Evolutionary conservation across 2,329 filamentous ascomycete genomes (phyloP), one percentile per base, ranked within the genome.

Genomic region (Scleromitrula shiraiana): DNA sequence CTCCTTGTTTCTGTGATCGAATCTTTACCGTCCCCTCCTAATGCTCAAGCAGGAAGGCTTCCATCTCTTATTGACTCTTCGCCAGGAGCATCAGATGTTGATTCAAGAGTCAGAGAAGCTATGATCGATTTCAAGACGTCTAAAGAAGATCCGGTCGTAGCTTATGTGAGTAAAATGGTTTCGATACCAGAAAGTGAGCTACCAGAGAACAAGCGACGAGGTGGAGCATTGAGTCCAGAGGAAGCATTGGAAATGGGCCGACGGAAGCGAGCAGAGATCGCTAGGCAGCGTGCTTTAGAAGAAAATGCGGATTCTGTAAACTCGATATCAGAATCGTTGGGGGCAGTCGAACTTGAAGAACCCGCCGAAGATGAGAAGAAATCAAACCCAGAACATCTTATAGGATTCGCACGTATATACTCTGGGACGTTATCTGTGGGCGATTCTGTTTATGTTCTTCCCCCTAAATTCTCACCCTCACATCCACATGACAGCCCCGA

Each of bases 81-180:
- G 0, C 91, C 93, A 1, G 91, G 88, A 0, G 75, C 82, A 3
- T 76, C 80, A 2, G 74, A 80, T 57, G 81, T 97, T 38, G 80
- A 86, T 45, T 68, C 77, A 2, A 69, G 73, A 6, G 70, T 97
- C 46, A 83, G 80, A 57, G 73, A 85, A n/a, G 88, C 91, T 5
- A 91, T 97, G 82, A 69, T 85, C 2, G 74, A 81, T 0, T 96
- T 95, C 63, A 86, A 85, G 60, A 78, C 78, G 3, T 75, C 74
- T 0, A 73, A 77, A 32, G 74, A 81, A 0, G 84, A 85, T 49
- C 90, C 91, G 0, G 81, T 95, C 0, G 88, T 98, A 2, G 91
- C 88, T 7, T 98, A 95, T 56, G 87, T 98, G 52, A 97, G 91
- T 69, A 98, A 98, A 65, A 96, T 98, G 89, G 87, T 97, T 1